These are phyloP conservation scores for Hirsutella rhossiliensis DNA, from an alignment of 2,329 filamentous ascomycete species.

Conservation along the genomic window DNA sequence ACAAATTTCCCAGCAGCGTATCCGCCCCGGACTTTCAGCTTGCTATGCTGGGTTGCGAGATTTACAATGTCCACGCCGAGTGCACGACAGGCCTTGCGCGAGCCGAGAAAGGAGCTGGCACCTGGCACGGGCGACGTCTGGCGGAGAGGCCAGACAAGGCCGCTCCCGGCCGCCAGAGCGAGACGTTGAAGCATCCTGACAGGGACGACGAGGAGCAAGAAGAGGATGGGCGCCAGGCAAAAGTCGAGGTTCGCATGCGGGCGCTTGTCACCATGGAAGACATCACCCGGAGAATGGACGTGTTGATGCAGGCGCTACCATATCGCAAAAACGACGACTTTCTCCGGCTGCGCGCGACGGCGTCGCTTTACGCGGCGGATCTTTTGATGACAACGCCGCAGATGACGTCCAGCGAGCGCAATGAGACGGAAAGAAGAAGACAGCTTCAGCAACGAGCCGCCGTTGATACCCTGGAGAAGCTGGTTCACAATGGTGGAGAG, in stretches of 20 bases:
- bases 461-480: conserved; percentile 11
- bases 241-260: conserved; percentile 29
- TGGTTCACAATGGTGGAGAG: conserved; percentile 15
- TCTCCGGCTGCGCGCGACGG: conserved; percentile 59
- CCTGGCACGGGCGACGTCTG: not conserved
- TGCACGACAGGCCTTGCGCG: conserved; percentile 30
- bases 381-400: conserved; percentile 33
- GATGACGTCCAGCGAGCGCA: conserved; percentile 6
- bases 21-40: conserved; percentile 71
- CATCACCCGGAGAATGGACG: conserved; percentile 59
- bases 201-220: conserved; percentile 3
- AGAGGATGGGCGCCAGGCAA: conserved; percentile 5
- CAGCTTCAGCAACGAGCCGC: conserved; percentile 18
- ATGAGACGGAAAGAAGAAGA: conserved; percentile 13
- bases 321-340: conserved; percentile 57
- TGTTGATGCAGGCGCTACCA: conserved; percentile 54
- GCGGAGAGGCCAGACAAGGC: conserved; percentile 14
- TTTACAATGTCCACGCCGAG: conserved; percentile 60
- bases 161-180: too few relatives aligned
- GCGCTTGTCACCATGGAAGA: conserved; percentile 47
- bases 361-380: conserved; percentile 65
- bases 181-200: too few relatives aligned
- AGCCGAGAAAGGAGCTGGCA: not conserved
- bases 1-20: conserved; percentile 42
- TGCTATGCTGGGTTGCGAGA: conserved; percentile 68